These are phyloP conservation scores for Phaffia tasmanica DNA, from an alignment of 768 basidiomycete species.

Conservation along the genomic window DNA sequence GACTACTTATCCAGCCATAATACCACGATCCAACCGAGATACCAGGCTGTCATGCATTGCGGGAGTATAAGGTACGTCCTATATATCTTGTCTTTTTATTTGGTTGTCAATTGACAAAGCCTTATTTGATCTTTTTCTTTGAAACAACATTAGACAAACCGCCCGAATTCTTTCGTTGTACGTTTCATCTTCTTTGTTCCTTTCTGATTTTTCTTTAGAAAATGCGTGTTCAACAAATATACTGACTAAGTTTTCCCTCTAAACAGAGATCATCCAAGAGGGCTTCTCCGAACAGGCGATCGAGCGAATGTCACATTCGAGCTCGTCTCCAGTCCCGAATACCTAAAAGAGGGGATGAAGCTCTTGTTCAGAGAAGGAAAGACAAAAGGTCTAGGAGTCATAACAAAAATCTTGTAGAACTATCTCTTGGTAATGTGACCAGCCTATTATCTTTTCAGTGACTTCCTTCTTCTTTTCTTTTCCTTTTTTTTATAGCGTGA, in stretches of 20 bases:
- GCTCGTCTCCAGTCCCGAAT: conserved; percentile 52
- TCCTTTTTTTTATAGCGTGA: background rate
- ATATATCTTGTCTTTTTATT: background rate
- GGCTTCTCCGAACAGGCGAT: conserved; percentile 84
- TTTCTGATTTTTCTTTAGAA: background rate
- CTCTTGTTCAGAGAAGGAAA: conserved; percentile 88
- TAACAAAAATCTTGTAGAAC: background rate
- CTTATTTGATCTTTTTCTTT: background rate
- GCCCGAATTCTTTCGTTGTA: conserved; percentile 28
- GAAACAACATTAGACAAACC: conserved; percentile 30
- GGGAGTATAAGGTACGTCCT: conserved; percentile 26
- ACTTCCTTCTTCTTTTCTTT: background rate
- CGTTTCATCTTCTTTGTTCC: conserved; percentile 6
- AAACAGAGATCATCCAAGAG: conserved; percentile 64
- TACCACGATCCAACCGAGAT: conserved; percentile 28
- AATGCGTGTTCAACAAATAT: too few relatives aligned
- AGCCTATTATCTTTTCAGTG: background rate
- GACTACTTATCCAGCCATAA: conserved; percentile 6
- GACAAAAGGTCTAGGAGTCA: conserved; percentile 58
- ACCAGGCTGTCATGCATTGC: conserved; percentile 34
- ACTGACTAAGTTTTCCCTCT: conserved; percentile 32
- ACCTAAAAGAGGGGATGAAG: conserved; percentile 85
- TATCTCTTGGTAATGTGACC: background rate
- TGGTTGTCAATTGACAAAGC: background rate
- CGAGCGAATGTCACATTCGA: conserved; percentile 88